A percentile compares a stretch with the other conserved stretches of the same genome.
phyloP scores from a whole-genome alignment of 1,139 yeast genomes.

The Hyphopichia fennica region DNA sequence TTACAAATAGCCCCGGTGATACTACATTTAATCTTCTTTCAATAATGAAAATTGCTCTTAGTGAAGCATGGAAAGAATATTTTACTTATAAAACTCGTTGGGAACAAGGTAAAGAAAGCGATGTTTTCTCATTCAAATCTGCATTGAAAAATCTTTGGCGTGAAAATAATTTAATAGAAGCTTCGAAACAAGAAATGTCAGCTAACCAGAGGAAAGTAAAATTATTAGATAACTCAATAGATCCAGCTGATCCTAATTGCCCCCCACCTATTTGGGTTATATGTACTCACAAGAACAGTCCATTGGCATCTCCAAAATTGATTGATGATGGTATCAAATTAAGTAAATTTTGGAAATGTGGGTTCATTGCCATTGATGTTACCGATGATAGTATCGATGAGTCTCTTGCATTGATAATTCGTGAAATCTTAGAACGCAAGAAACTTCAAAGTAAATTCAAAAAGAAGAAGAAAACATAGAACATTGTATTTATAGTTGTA shows the following conservation, averaged over 20 bases:
- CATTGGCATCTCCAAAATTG: conserved; percentile 56
- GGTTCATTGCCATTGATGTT: conserved; percentile 61
- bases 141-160: conserved; percentile 62
- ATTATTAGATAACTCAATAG: conserved; percentile 25
- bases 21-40: conserved; percentile 46
- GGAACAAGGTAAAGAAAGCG: conserved; percentile 66
- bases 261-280: conserved; percentile 70
- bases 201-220: conserved; percentile 11
- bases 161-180: conserved; percentile 23
- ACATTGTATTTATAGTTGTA: not conserved
- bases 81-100: conserved; percentile 52
- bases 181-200: conserved; percentile 15
- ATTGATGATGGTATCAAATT: conserved; percentile 55
- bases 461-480: not conserved
- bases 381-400: conserved; percentile 51
- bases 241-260: conserved; percentile 48
- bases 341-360: conserved; percentile 62
- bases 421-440: conserved; percentile 56
- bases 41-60: conserved; percentile 52
- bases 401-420: conserved; percentile 52
- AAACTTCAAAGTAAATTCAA: conserved; percentile 14
- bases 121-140: conserved; percentile 58
- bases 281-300: conserved; percentile 60
- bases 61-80: conserved; percentile 76
- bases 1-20: conserved; percentile 12